Evolutionary conservation across 495 filamentous ascomycete genomes (phyloP), one percentile per base, ranked within the genome.

Genomic region (Coniosporium apollinis): DNA sequence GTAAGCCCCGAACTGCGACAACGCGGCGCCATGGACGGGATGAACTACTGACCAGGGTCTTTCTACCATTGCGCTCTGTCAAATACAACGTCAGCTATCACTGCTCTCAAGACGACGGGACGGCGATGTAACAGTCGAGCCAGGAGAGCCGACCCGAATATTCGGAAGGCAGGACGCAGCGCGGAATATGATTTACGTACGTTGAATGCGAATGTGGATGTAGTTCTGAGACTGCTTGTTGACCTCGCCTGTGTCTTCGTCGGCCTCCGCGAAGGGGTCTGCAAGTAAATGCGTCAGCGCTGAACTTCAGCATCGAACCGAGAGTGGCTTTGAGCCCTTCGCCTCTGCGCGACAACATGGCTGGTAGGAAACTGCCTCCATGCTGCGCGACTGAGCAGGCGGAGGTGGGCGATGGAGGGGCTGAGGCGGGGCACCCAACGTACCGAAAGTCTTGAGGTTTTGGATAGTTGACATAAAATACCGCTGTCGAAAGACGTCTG

Each of bases 201-300:
- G 89, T 64, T 97, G 89, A 61, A 97, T 96, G 62, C 89, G 85
- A 60, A 97, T 97, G 68, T 96, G 91, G 65, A 96, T 93, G 58
- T 96, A 94, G 64, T 93, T 91, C 63, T 94, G 83, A 62, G 83
- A 79, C 69, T 91, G 80, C 59, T 76, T 76, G 48, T 74, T 77
- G n/a, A n/a, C n/a, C 62, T 89, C 79, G 66, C 84, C 85, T 61
- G 81, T 82, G 65, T 89, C 84, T 74, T 93, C 87, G 82, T 96
- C 89, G 77, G 87, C 91, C 82, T 97, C 89, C 78, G 89, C 89
- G 87, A 97, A 97, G 79, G 89, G 89, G 80, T 97, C 86, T 94
- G 58, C 51, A 28, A 34, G 22, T 3, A 16, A 17, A 13, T 26
- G 2, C 13, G 24, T 26, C 13, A 26, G 24, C 24, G 9, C 24